Percentiles rank a stretch among this genome's conserved stretches.
phyloP scores from a whole-genome alignment of 2,329 filamentous ascomycete species.

The Colletotrichum aenigma region DNA sequence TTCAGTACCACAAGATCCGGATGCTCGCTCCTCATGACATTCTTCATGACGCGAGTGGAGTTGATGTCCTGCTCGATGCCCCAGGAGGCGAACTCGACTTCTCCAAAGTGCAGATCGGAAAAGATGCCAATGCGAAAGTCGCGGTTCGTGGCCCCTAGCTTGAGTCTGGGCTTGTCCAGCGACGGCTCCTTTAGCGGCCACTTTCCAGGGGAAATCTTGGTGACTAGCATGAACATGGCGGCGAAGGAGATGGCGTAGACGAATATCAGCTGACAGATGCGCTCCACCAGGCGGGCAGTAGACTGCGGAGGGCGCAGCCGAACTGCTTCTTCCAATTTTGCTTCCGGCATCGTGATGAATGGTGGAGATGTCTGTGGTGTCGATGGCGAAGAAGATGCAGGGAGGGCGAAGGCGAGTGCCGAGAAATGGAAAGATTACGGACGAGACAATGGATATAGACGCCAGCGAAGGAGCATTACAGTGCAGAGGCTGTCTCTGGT shows the following conservation, averaged over 20 bases:
- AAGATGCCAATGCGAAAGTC: constrained; percentile 45
- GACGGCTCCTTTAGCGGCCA: constrained; percentile 16
- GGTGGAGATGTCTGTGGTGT: background rate
- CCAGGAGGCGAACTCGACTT: constrained; percentile 41
- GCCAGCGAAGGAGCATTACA: background rate
- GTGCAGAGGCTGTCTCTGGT: background rate
- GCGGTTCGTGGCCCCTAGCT: background rate
- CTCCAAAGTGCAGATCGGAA: constrained; percentile 61
- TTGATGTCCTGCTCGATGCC: constrained; percentile 47
- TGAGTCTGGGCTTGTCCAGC: constrained; percentile 2
- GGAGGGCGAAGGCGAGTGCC: background rate
- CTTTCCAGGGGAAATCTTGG: constrained; percentile 21
- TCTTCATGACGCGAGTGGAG: constrained; percentile 49
- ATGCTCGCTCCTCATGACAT: constrained; percentile 49
- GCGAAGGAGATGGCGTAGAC: constrained; percentile 18
- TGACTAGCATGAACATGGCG: constrained; percentile 19
- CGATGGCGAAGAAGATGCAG: background rate
- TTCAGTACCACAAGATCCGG: constrained; percentile 63
- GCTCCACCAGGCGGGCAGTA: background rate
- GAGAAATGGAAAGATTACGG: background rate
- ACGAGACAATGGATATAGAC: background rate
- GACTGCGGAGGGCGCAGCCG: constrained; percentile 13
- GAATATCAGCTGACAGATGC: constrained; percentile 14
- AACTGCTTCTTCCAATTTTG: constrained; percentile 4
- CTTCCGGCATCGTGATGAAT: background rate